Evolutionary conservation across 2,329 filamentous ascomycete species (phyloP), one percentile per base, ranked within the genome.

Genomic region (Fusarium devonianum): DNA sequence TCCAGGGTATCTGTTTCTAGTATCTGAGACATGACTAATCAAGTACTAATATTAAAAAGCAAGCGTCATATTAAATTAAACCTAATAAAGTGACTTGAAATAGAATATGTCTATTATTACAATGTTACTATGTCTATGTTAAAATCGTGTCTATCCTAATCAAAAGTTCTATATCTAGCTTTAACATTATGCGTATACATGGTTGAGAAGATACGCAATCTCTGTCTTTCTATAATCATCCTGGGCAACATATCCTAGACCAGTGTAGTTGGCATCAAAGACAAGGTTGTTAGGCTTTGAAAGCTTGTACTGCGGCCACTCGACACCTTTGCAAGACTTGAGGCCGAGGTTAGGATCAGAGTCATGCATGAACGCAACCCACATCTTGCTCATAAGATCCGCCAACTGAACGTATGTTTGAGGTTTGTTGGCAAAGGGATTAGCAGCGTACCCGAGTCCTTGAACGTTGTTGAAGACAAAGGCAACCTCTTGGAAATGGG

Each of bases 341-440:
- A 22, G 7, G 16, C 22, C 42, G 10, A 22, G 12, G 54, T 76
- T 79, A 16, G 79, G 79, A 22, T 57, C 44, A n/a, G 12, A 38
- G 23, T 34, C 13, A 28, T 54, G 38, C 8, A 59, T 49, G 53
- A 82, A 83, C 4, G 70, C 71, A 17, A 77, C 73, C 80, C 80
- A 83, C 71, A 77, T 77, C 38, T 71, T 68, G 35, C 72, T 73
- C 75, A 83, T 82, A 56, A 76, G 63, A 32, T 73, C 65, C 12
- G 78, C 75, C 16, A 83, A 67, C 44, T 63, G 21, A 3, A 56
- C 47, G 16, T 58, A 67, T 5, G 67, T 72, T 39, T 73, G 62
- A 1, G 78, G 73, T 60, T 73, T 69, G 37, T 69, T 69, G 18
- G 56, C 70, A 29, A 78, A 74, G 1, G 75, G 75, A 46, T 69